A percentile compares a stretch with the other conserved stretches of the same genome.
Conservation (phyloP, 1,284 basidiomycete genomes). For the Sanghuangporus sanghuang region DNA sequence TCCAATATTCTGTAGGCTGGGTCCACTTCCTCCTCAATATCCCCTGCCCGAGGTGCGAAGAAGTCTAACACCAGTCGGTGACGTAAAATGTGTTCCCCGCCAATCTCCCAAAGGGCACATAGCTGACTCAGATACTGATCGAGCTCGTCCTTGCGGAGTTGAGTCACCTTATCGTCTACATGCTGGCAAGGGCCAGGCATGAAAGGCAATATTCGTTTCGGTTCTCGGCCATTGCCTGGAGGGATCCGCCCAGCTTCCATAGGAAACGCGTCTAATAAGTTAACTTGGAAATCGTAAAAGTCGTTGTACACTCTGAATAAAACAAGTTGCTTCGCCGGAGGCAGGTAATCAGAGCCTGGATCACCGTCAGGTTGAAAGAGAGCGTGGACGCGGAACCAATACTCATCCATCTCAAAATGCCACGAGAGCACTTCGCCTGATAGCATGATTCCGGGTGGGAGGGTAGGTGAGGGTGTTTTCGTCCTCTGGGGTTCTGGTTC, state of each 20-base stretch:
- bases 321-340: conserved; percentile 75
- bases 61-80: conserved; percentile 81
- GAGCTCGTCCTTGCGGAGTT: conserved; percentile 77
- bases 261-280: conserved; percentile 82
- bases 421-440: conserved; percentile 93
- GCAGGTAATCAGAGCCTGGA: conserved; percentile 43
- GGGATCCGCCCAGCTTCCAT: conserved; percentile 79
- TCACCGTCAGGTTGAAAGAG: conserved; percentile 72
- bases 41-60: conserved; percentile 83
- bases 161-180: conserved; percentile 85
- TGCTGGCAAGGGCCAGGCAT: conserved; percentile 91
- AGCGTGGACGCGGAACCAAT: conserved; percentile 95
- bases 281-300: conserved; percentile 97
- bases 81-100: conserved; percentile 77
- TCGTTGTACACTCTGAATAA: conserved; percentile 96
- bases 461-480: conserved; percentile 32
- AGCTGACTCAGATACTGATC: conserved; percentile 86
- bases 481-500: conserved; percentile 22
- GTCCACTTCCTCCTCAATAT: conserved; percentile 67
- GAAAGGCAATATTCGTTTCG: conserved; percentile 76
- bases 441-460: conserved; percentile 79
- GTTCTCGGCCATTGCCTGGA: conserved; percentile 30
- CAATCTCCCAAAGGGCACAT: conserved; percentile 59
- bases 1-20: conserved; percentile 35
- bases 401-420: conserved; percentile 93